These are phyloP conservation scores for Kluyveromyces dobzhanskii DNA, from an alignment of 805 yeast species.

Conservation along the genomic window DNA sequence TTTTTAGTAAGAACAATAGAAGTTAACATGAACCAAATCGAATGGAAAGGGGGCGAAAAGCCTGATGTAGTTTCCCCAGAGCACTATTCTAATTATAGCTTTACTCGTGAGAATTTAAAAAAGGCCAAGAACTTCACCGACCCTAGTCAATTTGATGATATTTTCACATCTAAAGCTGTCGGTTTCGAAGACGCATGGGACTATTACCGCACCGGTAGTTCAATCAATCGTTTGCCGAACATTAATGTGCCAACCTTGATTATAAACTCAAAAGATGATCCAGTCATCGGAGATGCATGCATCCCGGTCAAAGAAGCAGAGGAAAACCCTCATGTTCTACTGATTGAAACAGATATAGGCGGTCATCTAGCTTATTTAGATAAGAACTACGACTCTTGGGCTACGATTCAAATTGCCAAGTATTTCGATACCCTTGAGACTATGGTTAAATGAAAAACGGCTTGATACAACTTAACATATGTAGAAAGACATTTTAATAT, in stretches of 20 bases:
- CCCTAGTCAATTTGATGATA: slow-evolving; percentile 51
- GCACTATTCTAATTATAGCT: slow-evolving; percentile 17
- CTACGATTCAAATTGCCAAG: slow-evolving; percentile 33
- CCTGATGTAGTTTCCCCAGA: slow-evolving; percentile 14
- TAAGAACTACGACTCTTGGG: slow-evolving; percentile 40
- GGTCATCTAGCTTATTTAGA: slow-evolving; percentile 58
- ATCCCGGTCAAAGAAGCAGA: slow-evolving; percentile 44
- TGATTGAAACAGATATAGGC: slow-evolving; percentile 55
- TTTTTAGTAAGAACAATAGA: slow-evolving; percentile 37
- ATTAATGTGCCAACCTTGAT: slow-evolving; percentile 55
- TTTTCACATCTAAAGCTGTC: slow-evolving; percentile 50
- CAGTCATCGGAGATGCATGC: slow-evolving; percentile 44
- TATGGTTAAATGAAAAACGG: slow-evolving; percentile 22
- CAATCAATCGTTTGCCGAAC: slow-evolving; percentile 45
- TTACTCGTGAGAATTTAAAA: slow-evolving; percentile 28
- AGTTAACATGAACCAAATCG: slow-evolving; percentile 33
- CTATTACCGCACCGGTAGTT: slow-evolving; percentile 60
- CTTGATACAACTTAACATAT: neutral
- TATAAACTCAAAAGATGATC: slow-evolving; percentile 56
- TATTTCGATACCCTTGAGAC: slow-evolving; percentile 34
- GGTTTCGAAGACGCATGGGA: slow-evolving; percentile 56
- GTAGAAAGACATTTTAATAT: too few species aligned
- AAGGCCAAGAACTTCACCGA: slow-evolving; percentile 32
- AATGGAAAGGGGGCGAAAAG: slow-evolving; percentile 20
- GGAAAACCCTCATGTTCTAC: slow-evolving; percentile 49